A percentile compares a stretch with the other conserved stretches of the same genome.
Conservation (phyloP, 768 basidiomycete genomes). For the Hygrophoropsis aurantiaca region DNA sequence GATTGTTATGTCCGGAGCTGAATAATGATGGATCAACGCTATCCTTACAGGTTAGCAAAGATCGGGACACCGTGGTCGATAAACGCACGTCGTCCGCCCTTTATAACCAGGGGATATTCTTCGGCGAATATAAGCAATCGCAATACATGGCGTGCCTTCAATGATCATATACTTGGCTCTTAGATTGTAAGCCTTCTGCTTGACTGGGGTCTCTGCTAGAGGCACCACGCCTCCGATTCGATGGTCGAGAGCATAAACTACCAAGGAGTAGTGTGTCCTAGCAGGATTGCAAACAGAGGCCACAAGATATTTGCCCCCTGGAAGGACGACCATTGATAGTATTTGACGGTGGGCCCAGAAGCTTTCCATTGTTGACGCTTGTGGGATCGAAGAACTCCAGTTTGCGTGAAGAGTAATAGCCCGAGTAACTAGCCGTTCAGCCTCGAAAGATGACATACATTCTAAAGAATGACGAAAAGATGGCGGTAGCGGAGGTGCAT, state of each 20-base stretch:
- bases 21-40: constrained; percentile 32
- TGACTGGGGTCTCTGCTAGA: constrained; percentile 49
- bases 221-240: constrained; percentile 38
- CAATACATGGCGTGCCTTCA: constrained; percentile 45
- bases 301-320: constrained; percentile 68
- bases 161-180: constrained; percentile 60
- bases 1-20: constrained; percentile 29
- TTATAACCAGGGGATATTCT: constrained; percentile 20
- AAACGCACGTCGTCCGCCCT: constrained; percentile 2
- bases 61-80: constrained; percentile 2
- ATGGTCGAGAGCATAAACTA: constrained; percentile 59
- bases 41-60: constrained; percentile 5
- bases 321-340: constrained; percentile 57
- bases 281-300: constrained; percentile 52
- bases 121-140: constrained; percentile 53
- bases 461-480: constrained; percentile 44
- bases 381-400: constrained; percentile 48
- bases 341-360: constrained; percentile 34
- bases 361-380: constrained; percentile 20
- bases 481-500: constrained; percentile 61
- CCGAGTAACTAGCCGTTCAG: constrained; percentile 59
- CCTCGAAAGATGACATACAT: constrained; percentile 35
- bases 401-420: constrained; percentile 61
- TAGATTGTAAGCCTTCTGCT: constrained; percentile 53
- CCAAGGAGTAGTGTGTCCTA: constrained; percentile 47